phyloP scores from a whole-genome alignment of 2,329 filamentous ascomycete species.

The Exophiala alcalophila region DNA sequence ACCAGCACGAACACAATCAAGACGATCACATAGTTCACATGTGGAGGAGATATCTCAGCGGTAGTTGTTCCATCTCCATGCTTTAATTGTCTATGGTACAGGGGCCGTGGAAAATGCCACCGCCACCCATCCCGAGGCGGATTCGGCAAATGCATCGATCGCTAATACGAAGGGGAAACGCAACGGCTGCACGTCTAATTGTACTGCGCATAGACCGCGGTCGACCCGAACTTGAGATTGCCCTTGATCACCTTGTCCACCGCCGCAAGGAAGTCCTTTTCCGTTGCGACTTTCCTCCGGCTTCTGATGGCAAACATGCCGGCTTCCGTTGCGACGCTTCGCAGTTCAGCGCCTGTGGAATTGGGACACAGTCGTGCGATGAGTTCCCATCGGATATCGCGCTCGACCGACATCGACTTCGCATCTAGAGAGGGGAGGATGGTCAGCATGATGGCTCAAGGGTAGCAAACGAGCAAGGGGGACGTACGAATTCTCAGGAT shows the following conservation, averaged over 20 bases:
- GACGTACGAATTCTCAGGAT: slow-evolving; percentile 78
- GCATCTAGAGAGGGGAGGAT: too few species aligned
- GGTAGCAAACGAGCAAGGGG: too few species aligned
- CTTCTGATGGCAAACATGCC: slow-evolving; percentile 98
- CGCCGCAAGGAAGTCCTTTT: slow-evolving; percentile 97
- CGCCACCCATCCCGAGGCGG: too few species aligned
- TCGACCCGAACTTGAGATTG: slow-evolving; percentile 99
- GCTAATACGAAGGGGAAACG: slow-evolving; percentile 5
- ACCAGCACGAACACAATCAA: too few species aligned
- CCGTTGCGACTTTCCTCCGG: slow-evolving; percentile 92
- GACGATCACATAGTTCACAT: too few species aligned
- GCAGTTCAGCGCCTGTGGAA: slow-evolving; percentile 90
- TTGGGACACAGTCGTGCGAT: slow-evolving; percentile 97
- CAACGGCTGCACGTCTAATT: slow-evolving; percentile 66
- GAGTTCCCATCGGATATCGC: slow-evolving; percentile 97
- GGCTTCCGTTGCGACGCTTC: slow-evolving; percentile 95
- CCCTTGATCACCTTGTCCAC: slow-evolving; percentile 78
- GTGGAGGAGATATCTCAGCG: too few species aligned
- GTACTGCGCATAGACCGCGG: slow-evolving; percentile 81
- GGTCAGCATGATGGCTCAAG: too few species aligned
- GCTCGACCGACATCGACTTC: slow-evolving; percentile 93
- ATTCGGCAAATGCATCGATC: slow-evolving; percentile 18
- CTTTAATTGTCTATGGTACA: too few species aligned
- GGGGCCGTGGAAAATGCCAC: too few species aligned
- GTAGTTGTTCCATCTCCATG: too few species aligned